Conservation (phyloP, 176 grass and related monocot species). For the Aegilops sharonensis region DNA sequence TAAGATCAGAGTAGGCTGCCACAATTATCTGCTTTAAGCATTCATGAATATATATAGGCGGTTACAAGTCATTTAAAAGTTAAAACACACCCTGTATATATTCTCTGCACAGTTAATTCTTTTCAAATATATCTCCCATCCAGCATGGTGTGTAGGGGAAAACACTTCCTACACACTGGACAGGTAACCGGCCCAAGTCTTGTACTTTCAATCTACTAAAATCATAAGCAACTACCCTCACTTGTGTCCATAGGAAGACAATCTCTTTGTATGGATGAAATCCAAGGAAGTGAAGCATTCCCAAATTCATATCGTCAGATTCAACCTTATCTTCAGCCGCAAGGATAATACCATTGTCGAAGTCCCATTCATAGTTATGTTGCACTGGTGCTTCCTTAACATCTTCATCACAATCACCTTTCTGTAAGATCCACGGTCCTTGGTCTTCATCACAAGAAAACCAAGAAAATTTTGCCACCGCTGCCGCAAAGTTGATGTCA, state of each 20-base stretch:
- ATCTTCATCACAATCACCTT: background rate
- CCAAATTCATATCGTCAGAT: background rate
- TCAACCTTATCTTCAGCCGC: background rate
- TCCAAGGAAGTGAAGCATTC: background rate
- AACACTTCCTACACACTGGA: background rate
- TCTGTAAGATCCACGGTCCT: background rate
- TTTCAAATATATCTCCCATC: background rate
- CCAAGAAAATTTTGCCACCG: background rate
- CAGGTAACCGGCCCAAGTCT: background rate
- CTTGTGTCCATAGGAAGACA: background rate
- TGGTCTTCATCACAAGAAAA: background rate
- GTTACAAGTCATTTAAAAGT: too few relatives aligned
- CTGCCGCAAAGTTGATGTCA: background rate
- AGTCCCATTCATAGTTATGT: conserved; percentile 4
- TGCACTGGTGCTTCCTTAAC: background rate
- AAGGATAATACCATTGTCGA: background rate
- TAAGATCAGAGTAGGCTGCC: background rate
- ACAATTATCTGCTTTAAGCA: too few relatives aligned
- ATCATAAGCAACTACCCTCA: background rate
- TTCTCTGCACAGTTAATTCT: background rate
- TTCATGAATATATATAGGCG: too few relatives aligned
- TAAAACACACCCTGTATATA: too few relatives aligned
- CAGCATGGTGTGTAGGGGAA: background rate
- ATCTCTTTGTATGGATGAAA: background rate
- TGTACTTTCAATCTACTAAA: background rate